Base-by-base conservation (phyloP, 2,329 filamentous ascomycete species). In the Elsinoe australis region DNA sequence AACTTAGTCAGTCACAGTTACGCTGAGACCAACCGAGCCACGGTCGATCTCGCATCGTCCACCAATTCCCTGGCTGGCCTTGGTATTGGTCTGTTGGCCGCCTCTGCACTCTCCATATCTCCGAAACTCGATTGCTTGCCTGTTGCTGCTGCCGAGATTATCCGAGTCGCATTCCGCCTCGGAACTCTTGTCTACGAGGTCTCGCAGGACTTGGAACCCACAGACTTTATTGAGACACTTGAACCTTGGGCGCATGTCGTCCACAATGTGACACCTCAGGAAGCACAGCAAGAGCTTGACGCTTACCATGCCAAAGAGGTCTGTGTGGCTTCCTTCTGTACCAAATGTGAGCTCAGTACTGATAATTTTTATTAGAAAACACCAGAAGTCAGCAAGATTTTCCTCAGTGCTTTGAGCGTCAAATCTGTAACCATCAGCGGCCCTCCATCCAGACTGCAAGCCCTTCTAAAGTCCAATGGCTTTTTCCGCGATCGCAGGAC, bases 81-180 rank as follows among this genome's bases (percentile, higher is more conserved):
- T 3, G 67, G 73, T 8, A 65, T 69, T n/a, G 73, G 73, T 1
- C 53, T 75, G 0, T 52, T 75, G 0, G 56, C 69, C 3, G 57
- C 65, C 0, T 61, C 67, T 14, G 72, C 71, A 1, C 55, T 74
- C 0, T 61, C 71, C 0, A 26, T 72, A 1, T 61, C 73, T 3
- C 49, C 58, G 0, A 61, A 57, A 0, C n/a, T 72, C 4, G 54
- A 61, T 0, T 68, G 73, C 15, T 33, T 76, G 0, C 57, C 68
- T 2, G 32, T 61, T 2, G 56, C 58, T n/a, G 72, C 70, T 5
- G 69, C 65, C 0, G 61, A 74, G 44, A 64, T 60, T 1, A 55
- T 73, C 1, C 61, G 69, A 0, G 26, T 66, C 1, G 69, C 73
- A 1, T 75, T 76, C 50, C 63, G 72, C 1, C 58, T 75, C 3